These are phyloP conservation scores for Hyphopichia homilentoma DNA, from an alignment of 805 yeast genomes.

Conservation along the genomic window DNA sequence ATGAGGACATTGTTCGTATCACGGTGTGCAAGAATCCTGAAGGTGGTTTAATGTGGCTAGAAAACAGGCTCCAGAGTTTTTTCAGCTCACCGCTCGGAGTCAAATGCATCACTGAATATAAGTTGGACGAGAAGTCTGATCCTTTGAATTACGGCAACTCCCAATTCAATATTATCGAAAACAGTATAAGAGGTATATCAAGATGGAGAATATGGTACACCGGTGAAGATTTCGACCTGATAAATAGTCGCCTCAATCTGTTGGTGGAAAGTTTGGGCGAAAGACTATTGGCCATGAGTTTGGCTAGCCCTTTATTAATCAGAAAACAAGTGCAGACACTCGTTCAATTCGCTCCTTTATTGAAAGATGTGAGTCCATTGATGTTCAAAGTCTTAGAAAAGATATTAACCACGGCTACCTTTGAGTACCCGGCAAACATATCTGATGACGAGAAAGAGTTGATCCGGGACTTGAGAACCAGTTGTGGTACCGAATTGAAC, in stretches of 20 bases:
- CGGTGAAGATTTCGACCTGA: slow-evolving; percentile 49
- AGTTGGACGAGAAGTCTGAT: slow-evolving; percentile 54
- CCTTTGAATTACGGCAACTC: slow-evolving; percentile 75
- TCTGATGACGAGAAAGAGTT: slow-evolving; percentile 75
- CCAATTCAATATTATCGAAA: slow-evolving; percentile 82
- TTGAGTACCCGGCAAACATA: slow-evolving; percentile 64
- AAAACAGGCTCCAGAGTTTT: slow-evolving; percentile 64
- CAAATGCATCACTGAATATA: slow-evolving; percentile 52
- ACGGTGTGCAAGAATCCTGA: slow-evolving; percentile 83
- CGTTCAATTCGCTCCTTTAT: slow-evolving; percentile 89
- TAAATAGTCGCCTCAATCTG: slow-evolving; percentile 49
- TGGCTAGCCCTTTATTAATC: slow-evolving; percentile 75
- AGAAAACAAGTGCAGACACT: slow-evolving; percentile 87
- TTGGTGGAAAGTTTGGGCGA: slow-evolving; percentile 70
- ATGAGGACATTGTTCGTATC: slow-evolving; percentile 88
- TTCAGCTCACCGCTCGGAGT: slow-evolving; percentile 70
- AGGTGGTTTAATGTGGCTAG: slow-evolving; percentile 79
- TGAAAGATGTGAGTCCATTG: slow-evolving; percentile 69
- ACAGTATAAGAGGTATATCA: slow-evolving; percentile 86
- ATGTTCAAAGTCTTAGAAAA: slow-evolving; percentile 85
- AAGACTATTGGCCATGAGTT: slow-evolving; percentile 66
- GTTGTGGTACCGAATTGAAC: slow-evolving; percentile 92
- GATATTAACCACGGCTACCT: slow-evolving; percentile 78
- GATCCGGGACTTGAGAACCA: slow-evolving; percentile 81
- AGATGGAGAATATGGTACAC: slow-evolving; percentile 94